Evolutionary conservation across 441 rosid genomes (phyloP), one percentile per base, ranked within the genome.

Genomic region (Croton laevigatus): DNA sequence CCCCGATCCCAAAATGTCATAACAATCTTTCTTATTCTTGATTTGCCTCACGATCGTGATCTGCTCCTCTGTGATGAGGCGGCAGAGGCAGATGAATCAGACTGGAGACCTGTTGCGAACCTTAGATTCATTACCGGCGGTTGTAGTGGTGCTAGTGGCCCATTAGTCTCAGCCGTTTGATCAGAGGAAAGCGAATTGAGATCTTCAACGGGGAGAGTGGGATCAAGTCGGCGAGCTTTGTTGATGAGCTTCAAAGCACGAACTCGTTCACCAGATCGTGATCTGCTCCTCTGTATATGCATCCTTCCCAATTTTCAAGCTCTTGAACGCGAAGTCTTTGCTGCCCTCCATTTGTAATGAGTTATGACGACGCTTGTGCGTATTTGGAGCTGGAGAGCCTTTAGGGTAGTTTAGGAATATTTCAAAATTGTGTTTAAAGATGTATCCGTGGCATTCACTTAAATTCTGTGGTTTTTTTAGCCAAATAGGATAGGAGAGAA

Each of bases 171-270:
- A 9, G 74, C 52, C 16, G 70, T 20, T 57, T 66, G 61, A 62
- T 80, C 70, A 3, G 67, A 65, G 4, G 70, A n/a, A 3, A 76
- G 14, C 0, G 61, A 64, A 16, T 81, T 72, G 62, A 94, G 87
- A 81, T 84, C 86, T 22, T 86, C 90, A 23, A 92, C 81, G 20
- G 81, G 78, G 6, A 94, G 87, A 34, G 75, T 52, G 4, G 97
- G 99, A 65, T 95, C 97, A 23, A 95, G 96, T 27, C 96, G 97
- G 60, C 92, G 89, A 69, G 99, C 99, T 83, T 92, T 91, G 67
- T 66, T 61, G 62, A 95, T 66, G 79, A 95, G 93, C 68, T 86
- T 93, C n/a, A 83, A 64, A 38, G 98, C 97, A 40, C 98, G 97
- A 48, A 79, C 62, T 44, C 83, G 85, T 82, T 95, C 93, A 17